Evolutionary conservation across 2,329 filamentous ascomycete species (phyloP), one percentile per base, ranked within the genome.

Genomic region (Colletotrichum tamarilloi): DNA sequence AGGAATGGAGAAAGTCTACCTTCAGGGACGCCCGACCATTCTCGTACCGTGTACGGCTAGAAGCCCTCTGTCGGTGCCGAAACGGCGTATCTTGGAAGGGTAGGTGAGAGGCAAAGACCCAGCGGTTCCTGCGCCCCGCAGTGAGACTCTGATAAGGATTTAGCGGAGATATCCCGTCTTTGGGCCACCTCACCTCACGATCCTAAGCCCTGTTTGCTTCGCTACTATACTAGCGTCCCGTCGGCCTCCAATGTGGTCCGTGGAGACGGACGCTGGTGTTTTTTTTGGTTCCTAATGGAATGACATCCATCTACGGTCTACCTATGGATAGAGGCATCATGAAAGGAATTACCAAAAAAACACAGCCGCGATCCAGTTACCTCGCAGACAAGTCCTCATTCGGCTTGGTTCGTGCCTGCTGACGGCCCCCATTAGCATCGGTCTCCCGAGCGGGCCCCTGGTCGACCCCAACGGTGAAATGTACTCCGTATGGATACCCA

Each of bases 61-160:
- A 9, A 19, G 19, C 8, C 8, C 42, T 8, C 38, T 1, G 16
- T 69, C 70, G 70, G 70, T 65, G 60, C 70, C 70, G 70, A 70
- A 62, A 56, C 67, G 70, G 70, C 63, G 5, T 19, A 12, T 7
- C 19, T 38, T 32, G 32, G 32, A 32, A 32, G 19, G 30, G 28
- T 12, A 59, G 19, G 28, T 38, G 28, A 59, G 38, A 42, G 14
- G 42, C 26, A 12, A 12, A 46, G 35, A 12, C 19, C 19, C 35
- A 14, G 26, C 9, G 46, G 56, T 19, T 42, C 38, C 38, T 42
- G 38, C 24, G 55, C 8, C 30, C 56, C 42, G 30, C 30, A 24
- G n/a, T 42, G 32, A 28, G 22, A 60, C 38, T 49, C 32, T 56
- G 67, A 70, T 70, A 70, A 70, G 67, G 70, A 73, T 60, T 60